Conservation (phyloP, 2,329 filamentous ascomycete genomes). For the Verticillium nubilum region DNA sequence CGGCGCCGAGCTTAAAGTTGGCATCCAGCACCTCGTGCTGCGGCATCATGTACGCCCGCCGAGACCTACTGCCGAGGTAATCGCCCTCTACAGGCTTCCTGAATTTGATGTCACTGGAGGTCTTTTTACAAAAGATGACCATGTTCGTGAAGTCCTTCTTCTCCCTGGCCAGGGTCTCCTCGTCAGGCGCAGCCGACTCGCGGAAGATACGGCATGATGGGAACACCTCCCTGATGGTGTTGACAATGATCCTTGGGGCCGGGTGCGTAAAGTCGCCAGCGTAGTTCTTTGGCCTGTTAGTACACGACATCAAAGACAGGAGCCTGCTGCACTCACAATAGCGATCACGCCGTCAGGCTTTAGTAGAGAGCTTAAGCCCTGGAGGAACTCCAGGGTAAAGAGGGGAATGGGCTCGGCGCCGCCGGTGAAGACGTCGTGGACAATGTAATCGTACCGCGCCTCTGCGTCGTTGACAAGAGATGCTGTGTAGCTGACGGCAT, state of each 20-base stretch:
- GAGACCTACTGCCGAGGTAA: slow-evolving; percentile 64
- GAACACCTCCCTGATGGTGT: slow-evolving; percentile 78
- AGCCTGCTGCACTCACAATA: slow-evolving; percentile 56
- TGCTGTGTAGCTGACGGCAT: slow-evolving; percentile 69
- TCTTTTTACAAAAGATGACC: slow-evolving; percentile 87
- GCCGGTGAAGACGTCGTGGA: slow-evolving; percentile 97
- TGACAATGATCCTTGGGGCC: slow-evolving; percentile 70
- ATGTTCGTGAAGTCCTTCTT: slow-evolving; percentile 84
- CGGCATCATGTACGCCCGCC: slow-evolving; percentile 67
- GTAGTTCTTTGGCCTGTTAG: slow-evolving; percentile 64
- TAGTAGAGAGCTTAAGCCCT: slow-evolving; percentile 64
- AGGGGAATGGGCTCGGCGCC: slow-evolving; percentile 85
- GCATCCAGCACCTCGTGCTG: slow-evolving; percentile 59
- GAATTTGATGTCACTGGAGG: slow-evolving; percentile 51
- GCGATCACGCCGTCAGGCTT: slow-evolving; percentile 78
- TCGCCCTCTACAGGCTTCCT: slow-evolving; percentile 60
- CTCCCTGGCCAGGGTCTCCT: slow-evolving; percentile 38
- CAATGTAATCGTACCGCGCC: slow-evolving; percentile 76
- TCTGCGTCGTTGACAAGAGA: slow-evolving; percentile 33
- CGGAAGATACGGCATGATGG: slow-evolving; percentile 89
- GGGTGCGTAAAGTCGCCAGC: slow-evolving; percentile 80
- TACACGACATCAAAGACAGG: slow-evolving; percentile 2
- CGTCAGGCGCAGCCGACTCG: slow-evolving; percentile 56
- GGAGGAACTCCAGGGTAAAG: slow-evolving; percentile 82
- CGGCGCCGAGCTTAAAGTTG: slow-evolving; percentile 38